A percentile compares a stretch with the other conserved stretches of the same genome.
Evolutionary conservation across 208 protist genomes (phyloP).

Genomic region (Polymyxa betae): DNA sequence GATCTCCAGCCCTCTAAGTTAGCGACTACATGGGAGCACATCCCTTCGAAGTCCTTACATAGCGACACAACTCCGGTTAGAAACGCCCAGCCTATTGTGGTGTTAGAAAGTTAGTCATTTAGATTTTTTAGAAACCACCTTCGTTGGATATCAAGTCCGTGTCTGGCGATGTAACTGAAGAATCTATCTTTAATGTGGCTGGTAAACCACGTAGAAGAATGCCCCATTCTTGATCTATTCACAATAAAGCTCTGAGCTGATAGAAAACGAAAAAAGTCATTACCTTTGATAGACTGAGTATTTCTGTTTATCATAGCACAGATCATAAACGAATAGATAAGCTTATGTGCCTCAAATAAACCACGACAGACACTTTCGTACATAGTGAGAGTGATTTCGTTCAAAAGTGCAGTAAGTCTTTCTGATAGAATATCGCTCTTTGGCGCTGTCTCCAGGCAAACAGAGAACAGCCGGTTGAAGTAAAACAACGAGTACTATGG

Average conservation of each 20-base stretch:
- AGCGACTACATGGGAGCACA: constrained; percentile 59
- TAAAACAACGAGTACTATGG: constrained; percentile 95
- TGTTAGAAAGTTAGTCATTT: background rate
- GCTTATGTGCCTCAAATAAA: constrained; percentile 96
- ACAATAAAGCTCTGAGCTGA: background rate
- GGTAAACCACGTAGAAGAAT: constrained; percentile 68
- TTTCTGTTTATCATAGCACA: constrained; percentile 80
- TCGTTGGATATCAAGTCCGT: background rate
- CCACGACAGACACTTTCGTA: constrained; percentile 94
- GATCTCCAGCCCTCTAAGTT: constrained; percentile 59
- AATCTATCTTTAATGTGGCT: constrained; percentile 29
- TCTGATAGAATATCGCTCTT: constrained; percentile 77
- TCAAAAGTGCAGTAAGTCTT: constrained; percentile 82
- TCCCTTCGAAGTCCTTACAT: constrained; percentile 60
- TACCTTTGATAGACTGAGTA: constrained; percentile 61
- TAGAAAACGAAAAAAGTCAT: background rate
- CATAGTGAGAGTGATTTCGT: constrained; percentile 81
- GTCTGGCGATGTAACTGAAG: constrained; percentile 14
- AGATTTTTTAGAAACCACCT: background rate
- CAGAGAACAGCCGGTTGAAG: constrained; percentile 90
- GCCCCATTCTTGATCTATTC: constrained; percentile 66
- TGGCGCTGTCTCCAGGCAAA: constrained; percentile 79
- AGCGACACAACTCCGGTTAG: constrained; percentile 58
- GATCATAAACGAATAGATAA: constrained; percentile 91
- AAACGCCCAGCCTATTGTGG: constrained; percentile 7